Conservation (phyloP, 345 rosid species). For the Boechera retrofracta region DNA sequence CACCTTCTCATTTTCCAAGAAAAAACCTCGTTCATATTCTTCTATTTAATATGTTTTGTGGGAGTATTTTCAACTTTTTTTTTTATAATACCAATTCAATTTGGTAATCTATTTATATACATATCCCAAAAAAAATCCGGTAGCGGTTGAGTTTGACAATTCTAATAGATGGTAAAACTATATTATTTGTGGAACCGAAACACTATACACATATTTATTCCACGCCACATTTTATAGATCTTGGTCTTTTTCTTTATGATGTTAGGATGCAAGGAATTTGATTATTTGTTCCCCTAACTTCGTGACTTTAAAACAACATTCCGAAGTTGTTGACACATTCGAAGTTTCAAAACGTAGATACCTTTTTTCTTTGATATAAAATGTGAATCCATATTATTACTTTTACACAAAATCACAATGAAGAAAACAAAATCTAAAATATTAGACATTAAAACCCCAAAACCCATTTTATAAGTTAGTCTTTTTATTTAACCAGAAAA, state of each 20-base stretch:
- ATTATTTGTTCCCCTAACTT: not conserved
- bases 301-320: conserved; percentile 6
- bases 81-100: not conserved
- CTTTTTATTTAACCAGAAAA: not conserved
- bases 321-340: conserved; percentile 5
- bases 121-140: not conserved
- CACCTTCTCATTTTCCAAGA: not conserved
- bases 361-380: not conserved
- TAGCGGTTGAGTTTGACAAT: conserved; percentile 7
- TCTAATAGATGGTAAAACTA: not conserved
- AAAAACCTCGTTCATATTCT: not conserved
- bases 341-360: not conserved
- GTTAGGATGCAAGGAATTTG: conserved; percentile 5
- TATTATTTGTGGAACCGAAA: not conserved
- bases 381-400: conserved; percentile 9
- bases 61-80: not conserved
- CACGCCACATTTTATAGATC: not conserved
- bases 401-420: not conserved
- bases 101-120: conserved; percentile 7
- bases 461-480: conserved; percentile 1
- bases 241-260: not conserved
- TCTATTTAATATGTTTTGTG: not conserved
- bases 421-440: not conserved
- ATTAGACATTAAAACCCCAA: not conserved
- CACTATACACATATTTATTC: not conserved